Evolutionary conservation across 805 yeast genomes (phyloP), one percentile per base, ranked within the genome.

Genomic region (Henningerozyma blattae): DNA sequence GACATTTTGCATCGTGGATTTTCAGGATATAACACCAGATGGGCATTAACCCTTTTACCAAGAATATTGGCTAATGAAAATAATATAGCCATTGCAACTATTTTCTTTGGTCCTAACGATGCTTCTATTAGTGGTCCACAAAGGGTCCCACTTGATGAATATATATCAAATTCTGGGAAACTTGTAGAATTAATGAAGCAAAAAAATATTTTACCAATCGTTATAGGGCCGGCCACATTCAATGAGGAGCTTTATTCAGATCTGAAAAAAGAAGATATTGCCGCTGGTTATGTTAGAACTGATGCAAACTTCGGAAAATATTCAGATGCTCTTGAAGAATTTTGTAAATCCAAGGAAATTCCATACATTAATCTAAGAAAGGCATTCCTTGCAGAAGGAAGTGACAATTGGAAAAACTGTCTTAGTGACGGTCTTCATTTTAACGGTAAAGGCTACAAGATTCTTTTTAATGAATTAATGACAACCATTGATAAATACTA

Each of bases 71-170:
- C 65, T 16, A 46, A 54, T 4, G 82, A 75, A 40, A 56, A 69
- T 31, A 59, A 46, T 5, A 58, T 72, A 33, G 56, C 42, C 3
- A 42, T 66, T 9, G 62, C 74, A 38, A 71, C 75, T 9, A 58
- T 85, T 2, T 85, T 80, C 50, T 74, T 83, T 45, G 95, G 95
- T 4, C 70, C 94, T 12, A 86, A 86, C 48, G 96, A 86, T 52
- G 65, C 79, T 0, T 65, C 70, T 3, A 42, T 58, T 7, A 61
- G 50, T 1, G 67, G 67, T 4, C 46, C 50, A 4, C 74, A 69
- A 42, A 56, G 58, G 16, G 83, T 83, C 9, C 69, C 72, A 1
- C 15, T 77, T 3, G 67, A 54, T 0, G 58, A 66, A 36, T 83
- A 58, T 48, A 37, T 53, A 15, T 55, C 50, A 13, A 85, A 85